Percentiles rank a stretch among this genome's conserved stretches.
Evolutionary conservation across 2,329 filamentous ascomycete species (phyloP).

Genomic region (Exophiala phaeomuriformis): DNA sequence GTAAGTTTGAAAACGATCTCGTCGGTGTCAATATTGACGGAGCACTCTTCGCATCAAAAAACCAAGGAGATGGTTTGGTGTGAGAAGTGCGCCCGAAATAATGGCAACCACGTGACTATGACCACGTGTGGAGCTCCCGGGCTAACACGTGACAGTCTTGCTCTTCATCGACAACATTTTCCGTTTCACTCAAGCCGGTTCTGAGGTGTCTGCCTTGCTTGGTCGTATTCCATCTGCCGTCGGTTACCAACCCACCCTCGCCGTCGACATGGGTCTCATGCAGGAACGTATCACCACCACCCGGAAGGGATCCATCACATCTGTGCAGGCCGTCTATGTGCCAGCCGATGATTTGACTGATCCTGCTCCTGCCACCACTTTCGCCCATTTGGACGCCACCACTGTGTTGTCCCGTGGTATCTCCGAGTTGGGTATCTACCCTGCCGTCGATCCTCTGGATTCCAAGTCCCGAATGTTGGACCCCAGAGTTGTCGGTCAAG

Average conservation of each 20-base stretch:
- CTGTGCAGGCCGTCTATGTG: constrained; percentile 99
- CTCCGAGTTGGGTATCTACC: constrained; percentile 99
- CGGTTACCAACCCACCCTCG: constrained; percentile 98
- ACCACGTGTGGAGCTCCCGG: constrained; percentile 18
- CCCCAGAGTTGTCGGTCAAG: constrained; percentile 94
- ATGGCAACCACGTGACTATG: no score
- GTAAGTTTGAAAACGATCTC: constrained; percentile 41
- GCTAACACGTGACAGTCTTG: constrained; percentile 55
- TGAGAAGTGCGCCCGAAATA: no score
- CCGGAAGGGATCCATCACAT: constrained; percentile 98
- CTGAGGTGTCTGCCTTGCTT: constrained; percentile 97
- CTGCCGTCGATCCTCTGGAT: constrained; percentile 98
- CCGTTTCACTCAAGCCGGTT: constrained; percentile 99
- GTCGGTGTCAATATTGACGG: not conserved
- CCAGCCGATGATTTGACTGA: constrained; percentile 99
- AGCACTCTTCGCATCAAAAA: no score
- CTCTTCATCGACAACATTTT: constrained; percentile 99
- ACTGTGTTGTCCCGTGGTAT: constrained; percentile 99
- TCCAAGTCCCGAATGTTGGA: constrained; percentile 99
- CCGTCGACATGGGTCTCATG: constrained; percentile 98
- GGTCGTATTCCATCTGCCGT: constrained; percentile 99
- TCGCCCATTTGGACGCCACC: constrained; percentile 99
- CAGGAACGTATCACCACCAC: constrained; percentile 99
- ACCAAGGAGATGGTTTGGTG: no score
- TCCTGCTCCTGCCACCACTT: constrained; percentile 97